Conservation (phyloP, 495 filamentous ascomycete species). For the Penicillium simplicissimum region DNA sequence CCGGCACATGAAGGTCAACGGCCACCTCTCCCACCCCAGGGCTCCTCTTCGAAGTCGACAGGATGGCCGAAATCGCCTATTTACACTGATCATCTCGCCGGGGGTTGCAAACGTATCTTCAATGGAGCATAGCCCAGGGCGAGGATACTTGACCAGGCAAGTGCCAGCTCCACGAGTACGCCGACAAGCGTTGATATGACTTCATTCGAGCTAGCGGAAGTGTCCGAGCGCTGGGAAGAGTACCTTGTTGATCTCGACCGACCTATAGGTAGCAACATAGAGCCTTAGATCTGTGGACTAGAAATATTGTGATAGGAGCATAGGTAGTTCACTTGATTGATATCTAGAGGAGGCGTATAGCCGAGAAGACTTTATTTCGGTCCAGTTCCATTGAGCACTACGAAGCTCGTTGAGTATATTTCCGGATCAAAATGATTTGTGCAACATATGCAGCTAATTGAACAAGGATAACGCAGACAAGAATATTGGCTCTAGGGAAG, state of each 20-base stretch:
- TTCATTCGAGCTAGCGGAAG: background rate
- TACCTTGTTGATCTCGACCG: background rate
- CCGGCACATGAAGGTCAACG: no score
- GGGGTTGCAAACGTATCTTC: no score
- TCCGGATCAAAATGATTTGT: background rate
- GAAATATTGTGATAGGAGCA: background rate
- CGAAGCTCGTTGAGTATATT: background rate
- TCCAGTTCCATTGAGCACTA: no score
- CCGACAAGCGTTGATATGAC: no score
- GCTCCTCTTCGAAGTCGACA: no score
- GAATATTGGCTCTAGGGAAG: background rate
- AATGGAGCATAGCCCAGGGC: no score
- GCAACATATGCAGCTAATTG: background rate
- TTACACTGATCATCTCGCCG: no score
- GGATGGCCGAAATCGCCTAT: no score
- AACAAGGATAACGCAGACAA: background rate
- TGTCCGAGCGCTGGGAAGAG: background rate
- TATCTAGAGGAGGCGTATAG: background rate
- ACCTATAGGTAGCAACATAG: background rate
- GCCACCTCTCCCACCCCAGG: no score
- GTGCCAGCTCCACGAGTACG: no score
- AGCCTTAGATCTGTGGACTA: background rate
- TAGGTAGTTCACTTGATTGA: no score
- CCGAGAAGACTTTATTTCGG: background rate
- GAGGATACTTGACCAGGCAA: no score